A percentile compares a stretch with the other conserved stretches of the same genome.
Conservation (phyloP, 495 filamentous ascomycete species). For the Aspergillus saccharolyticus region DNA sequence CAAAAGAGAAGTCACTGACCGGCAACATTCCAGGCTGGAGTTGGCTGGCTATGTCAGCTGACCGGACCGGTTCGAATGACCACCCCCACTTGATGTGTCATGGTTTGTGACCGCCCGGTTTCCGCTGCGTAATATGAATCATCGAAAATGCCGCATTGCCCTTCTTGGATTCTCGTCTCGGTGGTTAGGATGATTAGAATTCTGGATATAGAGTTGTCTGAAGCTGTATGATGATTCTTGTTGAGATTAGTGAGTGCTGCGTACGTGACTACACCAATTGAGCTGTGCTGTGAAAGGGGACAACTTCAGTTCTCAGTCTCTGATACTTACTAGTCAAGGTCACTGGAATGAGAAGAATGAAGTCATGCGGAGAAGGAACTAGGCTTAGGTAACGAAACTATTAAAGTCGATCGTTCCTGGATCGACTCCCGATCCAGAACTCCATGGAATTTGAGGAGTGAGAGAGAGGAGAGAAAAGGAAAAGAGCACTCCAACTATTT, state of each 20-base stretch:
- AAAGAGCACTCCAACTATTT: background rate
- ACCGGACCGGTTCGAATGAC: constrained; percentile 10
- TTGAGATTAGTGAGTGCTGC: too few species aligned
- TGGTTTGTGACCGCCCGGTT: constrained; percentile 19
- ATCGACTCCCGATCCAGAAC: constrained; percentile 16
- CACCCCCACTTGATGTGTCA: constrained; percentile 21
- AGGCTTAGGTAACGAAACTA: background rate
- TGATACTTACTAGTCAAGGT: too few species aligned
- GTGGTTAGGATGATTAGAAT: background rate
- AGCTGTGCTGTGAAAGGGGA: too few species aligned
- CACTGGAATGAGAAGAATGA: too few species aligned
- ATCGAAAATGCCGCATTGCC: constrained; percentile 21
- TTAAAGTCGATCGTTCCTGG: constrained; percentile 20
- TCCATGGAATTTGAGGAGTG: too few species aligned
- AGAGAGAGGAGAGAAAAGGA: too few species aligned
- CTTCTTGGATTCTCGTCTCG: background rate
- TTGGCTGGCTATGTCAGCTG: constrained; percentile 17
- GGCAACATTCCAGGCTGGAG: constrained; percentile 4
- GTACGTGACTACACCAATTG: too few species aligned
- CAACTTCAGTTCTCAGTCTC: too few species aligned
- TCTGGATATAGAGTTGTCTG: too few species aligned
- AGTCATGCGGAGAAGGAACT: too few species aligned
- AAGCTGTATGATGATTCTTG: too few species aligned
- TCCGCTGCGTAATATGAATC: constrained; percentile 19
- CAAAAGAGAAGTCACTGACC: background rate